A percentile compares a stretch with the other conserved stretches of the same genome.
phyloP scores from a whole-genome alignment of 1,139 yeast species.

The Pichia sp. region DNA sequence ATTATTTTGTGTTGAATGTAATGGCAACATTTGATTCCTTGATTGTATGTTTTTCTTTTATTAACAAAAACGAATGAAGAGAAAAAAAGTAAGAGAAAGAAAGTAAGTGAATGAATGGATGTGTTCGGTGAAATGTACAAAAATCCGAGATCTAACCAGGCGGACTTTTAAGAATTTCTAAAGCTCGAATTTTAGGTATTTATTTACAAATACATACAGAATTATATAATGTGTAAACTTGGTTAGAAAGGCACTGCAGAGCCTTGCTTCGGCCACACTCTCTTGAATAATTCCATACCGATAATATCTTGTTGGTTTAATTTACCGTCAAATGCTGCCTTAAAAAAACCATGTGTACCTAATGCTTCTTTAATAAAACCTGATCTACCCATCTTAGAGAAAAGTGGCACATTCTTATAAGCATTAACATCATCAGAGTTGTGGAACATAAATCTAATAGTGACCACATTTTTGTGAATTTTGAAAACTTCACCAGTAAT shows the following conservation, averaged over 20 bases:
- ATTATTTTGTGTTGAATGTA: constrained; percentile 21
- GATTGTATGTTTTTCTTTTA: too few relatives aligned
- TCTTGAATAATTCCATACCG: constrained; percentile 89
- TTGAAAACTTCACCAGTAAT: constrained; percentile 94
- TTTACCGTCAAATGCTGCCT: constrained; percentile 90
- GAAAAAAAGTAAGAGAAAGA: background rate
- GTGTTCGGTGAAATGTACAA: too few relatives aligned
- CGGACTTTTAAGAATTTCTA: too few relatives aligned
- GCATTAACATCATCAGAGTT: constrained; percentile 81
- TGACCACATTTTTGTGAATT: constrained; percentile 87
- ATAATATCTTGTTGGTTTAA: constrained; percentile 87
- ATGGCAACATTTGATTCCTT: constrained; percentile 18
- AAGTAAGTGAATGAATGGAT: too few relatives aligned
- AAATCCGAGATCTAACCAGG: too few relatives aligned
- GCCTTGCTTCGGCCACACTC: constrained; percentile 73
- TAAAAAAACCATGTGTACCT: constrained; percentile 98
- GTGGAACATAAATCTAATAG: constrained; percentile 97
- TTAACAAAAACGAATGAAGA: background rate
- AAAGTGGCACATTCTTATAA: constrained; percentile 88
- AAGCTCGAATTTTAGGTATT: background rate
- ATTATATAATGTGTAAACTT: too few relatives aligned
- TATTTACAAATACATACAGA: background rate
- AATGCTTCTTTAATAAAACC: constrained; percentile 92
- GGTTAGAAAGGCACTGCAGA: constrained; percentile 8
- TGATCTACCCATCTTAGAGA: constrained; percentile 85